Base-by-base conservation (phyloP, 306 rosid species). In the Quercus parvula region DNA sequence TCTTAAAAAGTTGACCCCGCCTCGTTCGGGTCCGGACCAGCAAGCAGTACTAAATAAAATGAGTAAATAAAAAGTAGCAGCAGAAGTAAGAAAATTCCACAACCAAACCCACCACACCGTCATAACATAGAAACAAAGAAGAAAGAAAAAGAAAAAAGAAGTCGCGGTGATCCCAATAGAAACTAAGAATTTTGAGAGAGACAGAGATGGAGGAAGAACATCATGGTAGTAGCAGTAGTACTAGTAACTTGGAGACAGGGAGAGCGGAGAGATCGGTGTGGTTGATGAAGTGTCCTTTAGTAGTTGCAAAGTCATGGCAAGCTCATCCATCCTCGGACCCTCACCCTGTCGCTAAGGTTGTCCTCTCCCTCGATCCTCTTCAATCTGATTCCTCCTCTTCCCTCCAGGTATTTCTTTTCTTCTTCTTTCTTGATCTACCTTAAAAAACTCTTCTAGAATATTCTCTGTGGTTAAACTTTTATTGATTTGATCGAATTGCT, bases 241-340 rank as follows among this genome's bases (percentile, higher is more conserved):
- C 81, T 69, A 74, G 86, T 14, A 84, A 86, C 86, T 25, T 95
- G 90, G 99, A 95, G 59, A 92, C 91, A 3, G 81, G 77, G 13
- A 95, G 86, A 76, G 90, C 98, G 1, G 99, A 95, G 81, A 89
- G 94, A 86, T 91, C 98, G 31, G 99, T 93, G 75, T 95, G 99
- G 98, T 77, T 96, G 77, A 96, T 96, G 99, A 96, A 96, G 93
- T 92, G 98, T 33, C 99, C 98, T 3, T 57, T 88, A 71, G 93
- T 80, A 1, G 97, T 96, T 19, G 92, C 99, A 0, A 96, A 93
- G 86, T 89, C 98, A 18, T 96, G 99, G 99, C 89, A 89, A 78
- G 78, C 88, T 75, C 96, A 91, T 63, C 86, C 94, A 41, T 85
- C 92, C 58, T 90, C 97, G 1, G 97, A 89, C 44, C 83, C 91